phyloP scores from a whole-genome alignment of 2,329 filamentous ascomycete genomes.

The Pseudopyricularia cyperi region DNA sequence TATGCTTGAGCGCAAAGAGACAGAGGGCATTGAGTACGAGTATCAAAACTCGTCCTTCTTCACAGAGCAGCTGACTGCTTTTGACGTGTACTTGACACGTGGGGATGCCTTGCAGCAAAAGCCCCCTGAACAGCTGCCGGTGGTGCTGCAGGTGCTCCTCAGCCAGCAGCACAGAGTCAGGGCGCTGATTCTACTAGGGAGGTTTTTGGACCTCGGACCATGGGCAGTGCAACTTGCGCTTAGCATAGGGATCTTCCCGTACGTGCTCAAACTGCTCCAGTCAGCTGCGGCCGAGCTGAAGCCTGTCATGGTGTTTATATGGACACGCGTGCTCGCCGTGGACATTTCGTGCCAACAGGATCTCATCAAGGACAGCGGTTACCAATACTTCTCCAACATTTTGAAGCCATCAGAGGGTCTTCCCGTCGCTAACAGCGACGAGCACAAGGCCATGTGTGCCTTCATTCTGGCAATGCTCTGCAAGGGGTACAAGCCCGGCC shows the following conservation, averaged over 20 bases:
- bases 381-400: conserved; percentile 91
- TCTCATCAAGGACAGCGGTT: conserved; percentile 90
- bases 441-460: conserved; percentile 97
- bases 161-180: conserved; percentile 90
- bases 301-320: conserved; percentile 98
- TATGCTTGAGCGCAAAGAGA: conserved; percentile 68
- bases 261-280: conserved; percentile 92
- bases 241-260: conserved; percentile 97
- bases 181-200: conserved; percentile 80
- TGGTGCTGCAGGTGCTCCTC: conserved; percentile 87
- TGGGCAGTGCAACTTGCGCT: conserved; percentile 98
- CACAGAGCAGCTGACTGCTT: conserved; percentile 90
- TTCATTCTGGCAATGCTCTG: conserved; percentile 97
- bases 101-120: conserved; percentile 71
- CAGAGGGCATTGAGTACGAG: conserved; percentile 64
- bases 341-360: conserved; percentile 90
- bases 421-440: conserved; percentile 75
- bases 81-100: conserved; percentile 84
- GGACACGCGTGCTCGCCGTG: conserved; percentile 89
- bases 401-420: conserved; percentile 74
- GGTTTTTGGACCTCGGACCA: conserved; percentile 87
- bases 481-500: conserved; percentile 84
- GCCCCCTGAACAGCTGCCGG: conserved; percentile 86
- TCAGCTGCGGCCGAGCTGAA: conserved; percentile 91
- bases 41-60: conserved; percentile 96